These are phyloP conservation scores for Naganishia vishniacii DNA, from an alignment of 768 basidiomycete species.

Conservation along the genomic window DNA sequence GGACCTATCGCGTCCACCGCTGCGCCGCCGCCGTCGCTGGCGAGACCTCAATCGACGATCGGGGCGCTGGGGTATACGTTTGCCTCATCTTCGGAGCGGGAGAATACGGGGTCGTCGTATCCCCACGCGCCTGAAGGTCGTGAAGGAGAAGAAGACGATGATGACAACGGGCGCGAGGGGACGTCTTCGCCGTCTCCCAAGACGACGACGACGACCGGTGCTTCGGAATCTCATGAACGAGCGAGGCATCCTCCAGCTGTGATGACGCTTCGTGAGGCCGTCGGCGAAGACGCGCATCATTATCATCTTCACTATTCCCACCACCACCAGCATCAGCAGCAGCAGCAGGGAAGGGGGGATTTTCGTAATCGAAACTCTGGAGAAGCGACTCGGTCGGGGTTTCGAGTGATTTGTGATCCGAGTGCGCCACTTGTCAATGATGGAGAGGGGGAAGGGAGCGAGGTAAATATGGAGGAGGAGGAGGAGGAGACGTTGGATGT, in stretches of 20 bases:
- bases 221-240: not conserved
- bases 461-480: too few species aligned
- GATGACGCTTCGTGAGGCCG: too few species aligned
- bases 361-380: conserved; percentile 18
- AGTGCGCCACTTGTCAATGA: not conserved
- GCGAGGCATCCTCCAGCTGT: not conserved
- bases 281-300: too few species aligned
- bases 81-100: conserved; percentile 8
- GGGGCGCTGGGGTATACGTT: not conserved
- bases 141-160: conserved; percentile 1
- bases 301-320: not conserved
- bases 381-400: conserved; percentile 22
- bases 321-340: not conserved
- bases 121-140: not conserved
- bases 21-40: too few species aligned
- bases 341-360: conserved; percentile 4
- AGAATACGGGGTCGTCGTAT: not conserved
- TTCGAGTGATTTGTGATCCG: conserved; percentile 19
- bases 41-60: not conserved
- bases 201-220: too few species aligned
- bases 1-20: too few species aligned
- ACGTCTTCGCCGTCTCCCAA: too few species aligned
- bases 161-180: not conserved
- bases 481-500: not conserved
- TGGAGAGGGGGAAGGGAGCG: not conserved